Percentiles rank a stretch among this genome's conserved stretches.
Conservation (phyloP, 139 green algal genomes). For the Chlorokybus atmophyticus region DNA sequence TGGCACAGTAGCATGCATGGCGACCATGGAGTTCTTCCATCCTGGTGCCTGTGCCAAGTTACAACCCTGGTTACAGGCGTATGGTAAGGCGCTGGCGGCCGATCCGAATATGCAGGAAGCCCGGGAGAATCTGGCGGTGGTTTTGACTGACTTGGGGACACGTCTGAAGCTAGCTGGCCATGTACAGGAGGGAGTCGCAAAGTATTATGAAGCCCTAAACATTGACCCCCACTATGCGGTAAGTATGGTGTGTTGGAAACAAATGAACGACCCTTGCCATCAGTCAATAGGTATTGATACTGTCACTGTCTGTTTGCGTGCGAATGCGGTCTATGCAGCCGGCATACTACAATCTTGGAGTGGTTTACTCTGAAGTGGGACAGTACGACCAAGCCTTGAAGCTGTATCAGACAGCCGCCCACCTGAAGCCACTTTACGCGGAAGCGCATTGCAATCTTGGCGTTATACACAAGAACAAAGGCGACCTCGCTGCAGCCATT, state of each 20-base stretch:
- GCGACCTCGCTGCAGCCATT: constrained; percentile 19
- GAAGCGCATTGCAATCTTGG: constrained; percentile 90
- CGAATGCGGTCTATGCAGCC: no score
- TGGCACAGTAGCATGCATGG: not conserved
- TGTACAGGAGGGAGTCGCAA: constrained; percentile 29
- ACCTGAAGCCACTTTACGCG: constrained; percentile 44
- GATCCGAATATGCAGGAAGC: constrained; percentile 8
- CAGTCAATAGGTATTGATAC: no score
- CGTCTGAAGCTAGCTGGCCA: constrained; percentile 45
- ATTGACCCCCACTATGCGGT: constrained; percentile 17
- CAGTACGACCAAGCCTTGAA: constrained; percentile 19
- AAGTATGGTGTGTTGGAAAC: constrained; percentile 1
- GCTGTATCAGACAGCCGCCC: constrained; percentile 35
- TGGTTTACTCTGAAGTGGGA: constrained; percentile 16
- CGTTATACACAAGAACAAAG: constrained; percentile 46
- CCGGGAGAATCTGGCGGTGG: constrained; percentile 41
- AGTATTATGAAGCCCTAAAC: constrained; percentile 44
- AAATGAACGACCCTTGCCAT: no score
- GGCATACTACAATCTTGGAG: constrained; percentile 60
- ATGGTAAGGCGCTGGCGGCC: constrained; percentile 15
- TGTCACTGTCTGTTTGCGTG: not conserved
- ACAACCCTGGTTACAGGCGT: constrained; percentile 10
- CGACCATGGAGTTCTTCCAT: not conserved
- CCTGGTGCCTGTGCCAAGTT: not conserved
- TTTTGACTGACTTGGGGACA: constrained; percentile 76